phyloP scores from a whole-genome alignment of 495 filamentous ascomycete genomes.

The Aspergillus affinis region DNA sequence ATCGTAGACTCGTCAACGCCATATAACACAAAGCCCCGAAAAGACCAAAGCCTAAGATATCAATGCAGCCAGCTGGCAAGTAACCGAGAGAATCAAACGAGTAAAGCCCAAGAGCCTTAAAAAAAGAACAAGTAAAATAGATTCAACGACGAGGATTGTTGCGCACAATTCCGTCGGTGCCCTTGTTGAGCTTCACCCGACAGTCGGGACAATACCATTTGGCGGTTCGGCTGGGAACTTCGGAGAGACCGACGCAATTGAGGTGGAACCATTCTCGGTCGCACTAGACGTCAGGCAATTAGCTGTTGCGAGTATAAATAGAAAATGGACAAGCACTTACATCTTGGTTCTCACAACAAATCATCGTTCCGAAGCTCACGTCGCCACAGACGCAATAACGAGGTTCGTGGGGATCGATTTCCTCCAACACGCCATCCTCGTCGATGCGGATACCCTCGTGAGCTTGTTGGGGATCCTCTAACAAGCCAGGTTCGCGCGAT shows the following conservation, averaged over 20 bases:
- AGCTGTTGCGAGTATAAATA: conserved; percentile 16
- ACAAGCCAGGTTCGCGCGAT: conserved; percentile 26
- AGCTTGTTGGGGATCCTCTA: conserved; percentile 6
- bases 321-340: conserved; percentile 55
- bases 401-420: conserved; percentile 84
- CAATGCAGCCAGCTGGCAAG: neutral
- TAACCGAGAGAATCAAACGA: neutral
- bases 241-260: conserved; percentile 75
- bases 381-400: conserved; percentile 89
- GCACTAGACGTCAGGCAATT: conserved; percentile 50
- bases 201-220: conserved; percentile 98
- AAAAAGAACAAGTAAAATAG: conserved; percentile 1
- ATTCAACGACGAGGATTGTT: conserved; percentile 33
- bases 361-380: conserved; percentile 93
- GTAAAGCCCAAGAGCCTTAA: too few relatives aligned
- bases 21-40: neutral
- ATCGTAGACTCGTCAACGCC: conserved; percentile 11
- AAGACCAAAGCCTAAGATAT: neutral
- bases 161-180: conserved; percentile 41
- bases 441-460: conserved; percentile 46
- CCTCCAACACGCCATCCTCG: conserved; percentile 56
- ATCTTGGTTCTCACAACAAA: conserved; percentile 86
- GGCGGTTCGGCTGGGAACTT: conserved; percentile 70
- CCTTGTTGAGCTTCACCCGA: conserved; percentile 62
- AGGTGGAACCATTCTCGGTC: conserved; percentile 90